Conservation (phyloP, 2,329 filamentous ascomycete genomes). For the Pseudocercospora macadamiae region DNA sequence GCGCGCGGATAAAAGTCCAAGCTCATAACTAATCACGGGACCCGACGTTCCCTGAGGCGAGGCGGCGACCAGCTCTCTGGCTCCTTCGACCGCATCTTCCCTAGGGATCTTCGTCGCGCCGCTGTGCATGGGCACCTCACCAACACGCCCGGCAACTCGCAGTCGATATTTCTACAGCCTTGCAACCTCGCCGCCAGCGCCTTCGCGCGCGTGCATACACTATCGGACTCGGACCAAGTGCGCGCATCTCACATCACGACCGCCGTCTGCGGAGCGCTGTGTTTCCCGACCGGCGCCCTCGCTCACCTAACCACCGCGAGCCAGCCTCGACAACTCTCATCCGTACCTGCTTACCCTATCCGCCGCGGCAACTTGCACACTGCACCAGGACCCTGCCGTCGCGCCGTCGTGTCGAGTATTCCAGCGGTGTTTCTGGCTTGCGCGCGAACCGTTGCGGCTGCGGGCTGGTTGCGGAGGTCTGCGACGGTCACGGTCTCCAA, state of each 20-base stretch:
- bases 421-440: not conserved
- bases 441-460: slow-evolving; percentile 1
- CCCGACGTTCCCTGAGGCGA: not conserved
- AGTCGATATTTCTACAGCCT: not conserved
- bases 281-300: too few relatives aligned
- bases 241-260: not conserved
- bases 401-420: not conserved
- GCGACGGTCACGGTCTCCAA: not conserved
- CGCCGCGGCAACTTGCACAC: not conserved
- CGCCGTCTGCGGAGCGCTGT: not conserved
- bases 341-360: not conserved
- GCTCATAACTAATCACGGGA: not conserved
- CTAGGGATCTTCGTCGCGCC: not conserved
- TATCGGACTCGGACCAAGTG: not conserved
- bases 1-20: not conserved
- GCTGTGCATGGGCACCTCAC: not conserved
- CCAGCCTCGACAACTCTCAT: slow-evolving; percentile 1
- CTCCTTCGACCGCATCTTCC: not conserved
- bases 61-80: slow-evolving; percentile 2
- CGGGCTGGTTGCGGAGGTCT: not conserved
- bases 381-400: not conserved
- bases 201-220: not conserved
- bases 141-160: slow-evolving; percentile 2
- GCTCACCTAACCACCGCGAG: not conserved
- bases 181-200: not conserved